These are phyloP conservation scores for Ceratobasidium sp. DNA, from an alignment of 1,284 basidiomycete genomes.

Conservation along the genomic window DNA sequence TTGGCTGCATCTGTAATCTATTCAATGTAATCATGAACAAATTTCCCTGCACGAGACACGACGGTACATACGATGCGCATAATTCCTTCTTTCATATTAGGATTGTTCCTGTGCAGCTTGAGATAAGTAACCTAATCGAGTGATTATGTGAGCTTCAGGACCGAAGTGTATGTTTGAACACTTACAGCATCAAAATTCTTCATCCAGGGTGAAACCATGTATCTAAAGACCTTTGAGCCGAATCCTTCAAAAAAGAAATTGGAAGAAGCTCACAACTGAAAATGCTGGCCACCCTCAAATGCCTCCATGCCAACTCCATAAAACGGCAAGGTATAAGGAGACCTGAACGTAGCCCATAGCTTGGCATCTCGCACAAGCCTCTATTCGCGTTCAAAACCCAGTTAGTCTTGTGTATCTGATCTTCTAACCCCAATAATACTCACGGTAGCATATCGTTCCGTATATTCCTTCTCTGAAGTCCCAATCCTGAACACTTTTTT, in stretches of 20 bases:
- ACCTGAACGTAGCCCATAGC: conserved; percentile 28
- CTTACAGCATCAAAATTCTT: conserved; percentile 39
- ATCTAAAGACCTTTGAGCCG: background rate
- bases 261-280: conserved; percentile 30
- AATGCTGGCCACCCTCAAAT: conserved; percentile 27
- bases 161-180: background rate
- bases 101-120: conserved; percentile 15
- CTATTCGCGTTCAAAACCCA: background rate
- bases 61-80: conserved; percentile 42
- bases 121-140: conserved; percentile 41
- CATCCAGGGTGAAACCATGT: conserved; percentile 41
- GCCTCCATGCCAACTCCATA: conserved; percentile 42
- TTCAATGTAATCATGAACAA: too few species aligned
- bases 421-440: background rate
- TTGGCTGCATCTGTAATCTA: conserved; percentile 41
- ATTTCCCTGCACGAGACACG: too few species aligned
- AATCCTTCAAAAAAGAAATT: background rate
- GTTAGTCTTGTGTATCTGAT: too few species aligned
- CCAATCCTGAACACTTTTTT: conserved; percentile 46
- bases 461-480: conserved; percentile 24
- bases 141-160: too few species aligned
- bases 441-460: conserved; percentile 28
- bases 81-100: conserved; percentile 23
- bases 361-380: conserved; percentile 32
- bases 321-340: conserved; percentile 36